These are phyloP conservation scores for Russula sp. DNA, from an alignment of 768 basidiomycete species.

Conservation along the genomic window DNA sequence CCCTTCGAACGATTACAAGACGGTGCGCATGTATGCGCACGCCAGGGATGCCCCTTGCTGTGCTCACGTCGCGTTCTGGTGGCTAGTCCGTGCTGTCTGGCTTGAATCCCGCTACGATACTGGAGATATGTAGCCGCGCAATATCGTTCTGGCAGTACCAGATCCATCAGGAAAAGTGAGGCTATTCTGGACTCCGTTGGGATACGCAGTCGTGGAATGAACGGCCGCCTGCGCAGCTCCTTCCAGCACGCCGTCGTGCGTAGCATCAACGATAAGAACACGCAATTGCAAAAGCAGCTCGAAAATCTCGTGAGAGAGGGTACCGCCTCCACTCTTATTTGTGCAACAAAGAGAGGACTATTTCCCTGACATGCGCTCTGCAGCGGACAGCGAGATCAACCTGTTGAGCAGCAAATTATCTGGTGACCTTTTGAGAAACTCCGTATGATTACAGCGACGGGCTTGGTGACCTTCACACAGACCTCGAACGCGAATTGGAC, in stretches of 20 bases:
- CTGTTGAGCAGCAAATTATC: constrained; percentile 63
- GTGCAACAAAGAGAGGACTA: not conserved
- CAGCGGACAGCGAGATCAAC: constrained; percentile 73
- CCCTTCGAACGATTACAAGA: constrained; percentile 89
- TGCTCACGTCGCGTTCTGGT: constrained; percentile 4
- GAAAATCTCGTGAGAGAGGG: constrained; percentile 85
- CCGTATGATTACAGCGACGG: not conserved
- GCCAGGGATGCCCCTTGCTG: constrained; percentile 15
- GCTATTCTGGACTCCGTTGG: not conserved
- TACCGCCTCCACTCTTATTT: constrained; percentile 28
- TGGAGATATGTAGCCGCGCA: constrained; percentile 84
- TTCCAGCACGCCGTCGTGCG: constrained; percentile 82
- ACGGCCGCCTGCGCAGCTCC: constrained; percentile 39
- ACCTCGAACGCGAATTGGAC: constrained; percentile 75
- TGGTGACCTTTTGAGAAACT: constrained; percentile 36
- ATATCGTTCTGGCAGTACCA: constrained; percentile 92
- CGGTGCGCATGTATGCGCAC: constrained; percentile 47
- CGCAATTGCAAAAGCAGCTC: constrained; percentile 76
- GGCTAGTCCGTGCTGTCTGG: constrained; percentile 79
- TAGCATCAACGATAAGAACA: constrained; percentile 76
- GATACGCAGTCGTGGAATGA: constrained; percentile 1
- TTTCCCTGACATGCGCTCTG: not conserved
- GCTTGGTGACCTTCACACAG: constrained; percentile 46
- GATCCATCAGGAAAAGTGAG: constrained; percentile 76
- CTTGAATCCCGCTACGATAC: constrained; percentile 62